Evolutionary conservation across 2,329 filamentous ascomycete species (phyloP), one percentile per base, ranked within the genome.

Genomic region (Sclerotiophoma versabilis): DNA sequence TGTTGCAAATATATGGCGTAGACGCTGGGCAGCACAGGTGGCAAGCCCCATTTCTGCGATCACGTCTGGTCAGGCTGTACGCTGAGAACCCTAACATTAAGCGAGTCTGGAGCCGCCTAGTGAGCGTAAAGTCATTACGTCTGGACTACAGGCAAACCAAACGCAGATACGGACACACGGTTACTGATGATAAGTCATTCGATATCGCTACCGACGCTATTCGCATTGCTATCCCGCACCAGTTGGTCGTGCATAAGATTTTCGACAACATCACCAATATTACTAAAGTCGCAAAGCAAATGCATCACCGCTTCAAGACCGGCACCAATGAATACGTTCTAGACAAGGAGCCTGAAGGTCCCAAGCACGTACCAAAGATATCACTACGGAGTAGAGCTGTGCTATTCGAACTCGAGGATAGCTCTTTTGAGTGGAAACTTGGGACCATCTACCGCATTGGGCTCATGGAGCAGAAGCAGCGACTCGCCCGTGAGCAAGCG

Each of bases 381-480:
- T 93, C 92, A 0, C 63, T 99, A 9, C 86, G 92, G 45, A 89
- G 89, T 49, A 90, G 90, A 65, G 90, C 90, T 5, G 81, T 99
- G 20, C 78, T 96, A 2, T 93, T 99, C 54, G 93, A 98, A 69
- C 81, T 99, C 29, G 95, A 99, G 76, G 95, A 99, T 72, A 93
- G 95, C 43, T 89, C 91, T 0, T 99, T 99, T 68, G 95, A 99
- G 73, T 99, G 93, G 91, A 98, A 97, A 72, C 80, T 99, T 9
- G 92, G 93, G 14, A 87, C 92, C 69, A 99, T 99, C 45, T 99
- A 98, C 73, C 87, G 93, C 26, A 86, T 91, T 38, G 95, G 96
- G 0, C 82, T 93, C 17, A 80, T 93, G 49, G 95, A 99, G 74
- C 93, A 98, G 75, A 88, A 89, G 71, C 95, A 98, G 74, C 85